Evolutionary conservation across 768 basidiomycete species (phyloP).

Genomic region (Pisolithus orientalis): DNA sequence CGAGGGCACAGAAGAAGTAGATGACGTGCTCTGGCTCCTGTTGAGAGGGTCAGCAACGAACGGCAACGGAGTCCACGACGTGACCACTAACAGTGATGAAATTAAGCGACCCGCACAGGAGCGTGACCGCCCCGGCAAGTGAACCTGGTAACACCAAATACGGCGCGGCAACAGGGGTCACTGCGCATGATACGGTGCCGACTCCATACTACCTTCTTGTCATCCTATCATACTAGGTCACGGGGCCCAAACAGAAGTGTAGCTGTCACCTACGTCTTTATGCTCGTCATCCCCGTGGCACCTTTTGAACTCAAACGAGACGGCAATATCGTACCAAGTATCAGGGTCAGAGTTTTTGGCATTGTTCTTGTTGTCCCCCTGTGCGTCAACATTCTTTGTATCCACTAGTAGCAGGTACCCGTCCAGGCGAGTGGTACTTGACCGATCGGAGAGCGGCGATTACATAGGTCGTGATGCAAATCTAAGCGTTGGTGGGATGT

Average conservation of each 20-base stretch:
- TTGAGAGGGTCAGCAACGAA: neutral
- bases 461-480: neutral
- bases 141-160: constrained; percentile 23
- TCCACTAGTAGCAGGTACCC: neutral
- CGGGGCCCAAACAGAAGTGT: neutral
- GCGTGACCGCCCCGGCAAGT: constrained; percentile 11
- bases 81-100: constrained; percentile 7
- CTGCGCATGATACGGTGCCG: constrained; percentile 17
- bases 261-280: neutral
- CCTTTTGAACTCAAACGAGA: constrained; percentile 5
- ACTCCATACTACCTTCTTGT: constrained; percentile 14
- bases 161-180: constrained; percentile 19
- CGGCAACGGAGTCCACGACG: neutral
- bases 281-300: neutral
- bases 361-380: too few species aligned
- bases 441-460: neutral
- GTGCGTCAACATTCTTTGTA: neutral
- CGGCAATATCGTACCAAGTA: constrained; percentile 33
- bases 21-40: neutral
- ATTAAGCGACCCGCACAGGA: constrained; percentile 11
- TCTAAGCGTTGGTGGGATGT: neutral
- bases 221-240: neutral
- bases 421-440: neutral
- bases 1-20: neutral
- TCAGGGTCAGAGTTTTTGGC: constrained; percentile 9